Evolutionary conservation across 495 filamentous ascomycete genomes (phyloP), one percentile per base, ranked within the genome.

Genomic region (Penicillium bialowiezense): DNA sequence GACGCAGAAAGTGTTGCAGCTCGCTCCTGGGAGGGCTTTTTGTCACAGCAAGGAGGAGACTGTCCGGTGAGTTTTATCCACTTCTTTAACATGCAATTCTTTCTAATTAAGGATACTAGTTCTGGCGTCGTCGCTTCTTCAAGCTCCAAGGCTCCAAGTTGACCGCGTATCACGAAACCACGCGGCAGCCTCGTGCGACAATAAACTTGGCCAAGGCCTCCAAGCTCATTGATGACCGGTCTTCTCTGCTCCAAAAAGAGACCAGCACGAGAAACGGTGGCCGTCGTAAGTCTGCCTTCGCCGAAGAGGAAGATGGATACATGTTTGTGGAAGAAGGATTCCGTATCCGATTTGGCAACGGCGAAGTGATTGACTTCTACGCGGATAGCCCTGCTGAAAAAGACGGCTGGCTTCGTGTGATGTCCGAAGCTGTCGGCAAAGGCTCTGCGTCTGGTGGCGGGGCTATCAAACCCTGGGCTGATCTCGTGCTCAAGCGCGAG

Each of bases 251-350:
- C 5, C 84, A 95, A 53, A 89, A 83, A 48, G 87, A 90, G 62
- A 88, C 84, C 0, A 83, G 77, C 35, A 84, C 83, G 19, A 86
- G 86, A 60, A 79, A 77, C 51, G 87, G 88, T 47, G 85, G 85
- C 54, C 84, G 93, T 18, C 84, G 93, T 29, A 91, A 93, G 62
- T 95, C 89, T 43, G 93, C 89, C 21, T 98, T 98, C 58, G 91
- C 95, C 7, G 93, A 97, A 67, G 95, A 97, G 59, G 95, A 97
- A 67, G 93, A 98, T 59, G 93, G 95, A 39, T 98, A 97, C 72
- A 96, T 97, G 90, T 97, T 97, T 58, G 93, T 98, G 18, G 93
- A 98, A 68, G 95, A 97, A 64, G 93, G 95, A 10, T 98, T 98
- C 82, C 88, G 93, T 28, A 92, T 98, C 64, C 89, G 91, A 44